A percentile compares a stretch with the other conserved stretches of the same genome.
phyloP scores from a whole-genome alignment of 2,329 filamentous ascomycete genomes.

The Fusarium xylarioides region DNA sequence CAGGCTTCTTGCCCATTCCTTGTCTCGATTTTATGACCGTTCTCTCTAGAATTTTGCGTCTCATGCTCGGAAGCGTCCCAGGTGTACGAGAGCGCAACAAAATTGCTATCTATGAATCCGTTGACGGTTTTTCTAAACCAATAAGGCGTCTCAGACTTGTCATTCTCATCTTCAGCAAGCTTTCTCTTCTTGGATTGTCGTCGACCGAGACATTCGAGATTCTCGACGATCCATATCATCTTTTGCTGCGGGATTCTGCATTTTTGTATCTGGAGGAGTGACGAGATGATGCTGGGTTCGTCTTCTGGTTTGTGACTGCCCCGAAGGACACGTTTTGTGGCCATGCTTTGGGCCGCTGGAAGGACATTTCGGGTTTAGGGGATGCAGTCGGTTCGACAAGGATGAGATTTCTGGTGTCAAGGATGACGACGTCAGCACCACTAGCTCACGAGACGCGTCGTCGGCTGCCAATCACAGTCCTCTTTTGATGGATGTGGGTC shows the following conservation, averaged over 20 bases:
- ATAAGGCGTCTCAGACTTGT: neutral
- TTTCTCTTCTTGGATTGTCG: slow-evolving; percentile 19
- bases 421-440: neutral
- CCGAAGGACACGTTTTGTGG: neutral
- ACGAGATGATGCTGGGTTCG: neutral
- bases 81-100: slow-evolving; percentile 27
- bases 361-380: slow-evolving; percentile 3
- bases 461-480: neutral
- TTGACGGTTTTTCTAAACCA: slow-evolving; percentile 18
- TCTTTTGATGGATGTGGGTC: neutral
- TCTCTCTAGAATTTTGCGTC: neutral
- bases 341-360: neutral
- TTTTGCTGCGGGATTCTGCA: slow-evolving; percentile 25
- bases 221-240: slow-evolving; percentile 34
- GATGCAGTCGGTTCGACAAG: neutral
- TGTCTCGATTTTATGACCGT: slow-evolving; percentile 13
- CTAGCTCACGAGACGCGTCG: neutral
- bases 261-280: slow-evolving; percentile 17
- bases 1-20: neutral
- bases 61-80: slow-evolving; percentile 30
- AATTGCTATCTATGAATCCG: slow-evolving; percentile 10
- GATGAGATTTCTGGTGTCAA: neutral
- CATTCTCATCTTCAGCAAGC: fast-evolving
- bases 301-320: neutral
- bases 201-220: slow-evolving; percentile 26